phyloP scores from a whole-genome alignment of 1,284 basidiomycete genomes.

The Leccinum solheimii region DNA sequence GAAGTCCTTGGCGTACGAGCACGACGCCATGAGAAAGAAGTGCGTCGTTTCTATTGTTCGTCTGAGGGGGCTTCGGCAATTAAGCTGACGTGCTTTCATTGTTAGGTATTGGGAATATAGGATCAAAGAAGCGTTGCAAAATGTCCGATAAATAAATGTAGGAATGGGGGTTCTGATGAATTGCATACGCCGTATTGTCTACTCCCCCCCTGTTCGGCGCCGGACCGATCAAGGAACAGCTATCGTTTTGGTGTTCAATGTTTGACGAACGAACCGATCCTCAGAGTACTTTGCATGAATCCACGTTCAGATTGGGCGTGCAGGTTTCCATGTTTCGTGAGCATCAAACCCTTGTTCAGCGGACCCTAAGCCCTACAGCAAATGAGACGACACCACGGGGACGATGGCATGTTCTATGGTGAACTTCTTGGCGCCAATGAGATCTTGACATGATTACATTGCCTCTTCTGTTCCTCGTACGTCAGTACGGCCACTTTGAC shows the following conservation, averaged over 20 bases:
- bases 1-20: constrained; percentile 65
- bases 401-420: constrained; percentile 66
- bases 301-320: background rate
- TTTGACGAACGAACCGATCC: background rate
- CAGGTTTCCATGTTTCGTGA: background rate
- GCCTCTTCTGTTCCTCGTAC: constrained; percentile 55
- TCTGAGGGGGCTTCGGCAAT: constrained; percentile 24
- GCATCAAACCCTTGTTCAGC: constrained; percentile 50
- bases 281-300: background rate
- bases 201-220: background rate
- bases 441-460: constrained; percentile 82
- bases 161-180: constrained; percentile 7
- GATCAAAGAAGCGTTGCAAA: constrained; percentile 44
- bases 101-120: constrained; percentile 47
- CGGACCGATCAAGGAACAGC: constrained; percentile 1
- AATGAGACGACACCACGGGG: constrained; percentile 68
- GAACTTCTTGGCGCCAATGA: constrained; percentile 72
- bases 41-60: constrained; percentile 38
- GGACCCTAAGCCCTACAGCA: constrained; percentile 67
- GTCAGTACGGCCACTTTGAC: constrained; percentile 11
- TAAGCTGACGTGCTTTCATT: constrained; percentile 25
- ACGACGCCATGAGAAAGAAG: constrained; percentile 81
- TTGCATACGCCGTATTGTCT: constrained; percentile 3
- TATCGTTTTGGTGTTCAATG: background rate
- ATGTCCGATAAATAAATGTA: constrained; percentile 26